These are phyloP conservation scores for Taxillus chinensis DNA, from an alignment of 164 flowering plant genomes.

Conservation along the genomic window DNA sequence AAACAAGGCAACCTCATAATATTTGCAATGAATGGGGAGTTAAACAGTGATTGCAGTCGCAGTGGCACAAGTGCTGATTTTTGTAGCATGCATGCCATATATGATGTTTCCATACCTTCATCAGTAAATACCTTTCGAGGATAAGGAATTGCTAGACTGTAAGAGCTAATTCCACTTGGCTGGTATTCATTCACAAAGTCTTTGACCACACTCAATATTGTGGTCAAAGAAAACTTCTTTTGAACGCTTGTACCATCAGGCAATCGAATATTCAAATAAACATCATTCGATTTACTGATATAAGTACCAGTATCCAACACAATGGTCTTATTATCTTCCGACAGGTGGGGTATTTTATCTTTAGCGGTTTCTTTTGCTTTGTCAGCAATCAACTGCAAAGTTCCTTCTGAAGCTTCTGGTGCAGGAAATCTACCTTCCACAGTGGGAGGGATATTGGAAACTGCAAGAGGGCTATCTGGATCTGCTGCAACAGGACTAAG, in stretches of 20 bases:
- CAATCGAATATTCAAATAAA: constrained; percentile 56
- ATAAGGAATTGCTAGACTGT: constrained; percentile 78
- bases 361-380: constrained; percentile 9
- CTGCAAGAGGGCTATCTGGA: constrained; percentile 4
- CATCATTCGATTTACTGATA: constrained; percentile 26
- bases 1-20: too few relatives aligned
- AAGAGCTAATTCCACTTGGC: constrained; percentile 32
- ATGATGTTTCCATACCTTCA: constrained; percentile 35
- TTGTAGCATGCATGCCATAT: neutral
- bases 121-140: constrained; percentile 62
- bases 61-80: too few relatives aligned
- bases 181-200: constrained; percentile 48
- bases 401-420: constrained; percentile 12
- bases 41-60: too few relatives aligned
- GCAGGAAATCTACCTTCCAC: constrained; percentile 10
- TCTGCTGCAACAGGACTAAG: constrained; percentile 7
- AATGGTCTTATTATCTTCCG: constrained; percentile 14
- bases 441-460: constrained; percentile 10
- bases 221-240: constrained; percentile 40
- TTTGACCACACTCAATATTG: constrained; percentile 48
- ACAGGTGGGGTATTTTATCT: constrained; percentile 6
- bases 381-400: constrained; percentile 7
- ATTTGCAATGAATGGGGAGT: too few relatives aligned
- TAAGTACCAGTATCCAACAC: constrained; percentile 3
- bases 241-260: constrained; percentile 56